Base-by-base conservation (phyloP, 1,284 basidiomycete species). In the Cryptococcus depauperatus region DNA sequence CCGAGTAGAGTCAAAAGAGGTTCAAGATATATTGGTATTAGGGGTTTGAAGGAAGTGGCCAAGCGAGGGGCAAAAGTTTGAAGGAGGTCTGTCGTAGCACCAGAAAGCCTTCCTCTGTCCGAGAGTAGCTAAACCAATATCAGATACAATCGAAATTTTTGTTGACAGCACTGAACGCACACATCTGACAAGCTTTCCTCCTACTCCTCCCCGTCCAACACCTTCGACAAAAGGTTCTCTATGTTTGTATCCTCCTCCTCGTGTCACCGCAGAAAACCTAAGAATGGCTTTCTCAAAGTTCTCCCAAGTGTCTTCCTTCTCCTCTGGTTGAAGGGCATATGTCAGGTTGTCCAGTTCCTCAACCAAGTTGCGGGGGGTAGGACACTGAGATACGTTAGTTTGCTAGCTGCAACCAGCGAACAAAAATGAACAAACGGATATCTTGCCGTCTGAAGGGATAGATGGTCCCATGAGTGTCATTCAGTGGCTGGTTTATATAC, bases 31-130 rank as follows among this genome's bases (percentile, higher is more conserved):
- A 73, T 55, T 3, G 57, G 47, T 19, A 75, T 64, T 13, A 75
- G 64, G 4, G 69, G 56, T 4, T 64, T 60, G 51, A 76, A 75
- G 18, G 61, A 48, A 6, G 49, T 32, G 3, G 52, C 61, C 7
- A 76, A 61, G 0, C 74, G 62, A 1, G 74, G 74, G 1, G 73
- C 74, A 43, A 76, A 65, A 8, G 72, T 71, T 40, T 73, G 70
- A 7, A 75, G 49, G 29, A 75, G 58, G 33, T 76, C 74, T 8
- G 66, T 71, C 2, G 73, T 64, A 2, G 69, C 71, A 5, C 72
- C 74, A 0, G 74, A 74, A 10, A 76, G 60, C 35, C 68, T 62
- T 0, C 74, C 74, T 35, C 74, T 55, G 43, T 76, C 75, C 1
- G 74, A 75, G 1, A 74, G 61, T 58, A 76, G 68, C 71, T 74